Percentiles rank a stretch among this genome's conserved stretches.
phyloP scores from a whole-genome alignment of 2,329 filamentous ascomycete genomes.

The Whalleya microplaca region DNA sequence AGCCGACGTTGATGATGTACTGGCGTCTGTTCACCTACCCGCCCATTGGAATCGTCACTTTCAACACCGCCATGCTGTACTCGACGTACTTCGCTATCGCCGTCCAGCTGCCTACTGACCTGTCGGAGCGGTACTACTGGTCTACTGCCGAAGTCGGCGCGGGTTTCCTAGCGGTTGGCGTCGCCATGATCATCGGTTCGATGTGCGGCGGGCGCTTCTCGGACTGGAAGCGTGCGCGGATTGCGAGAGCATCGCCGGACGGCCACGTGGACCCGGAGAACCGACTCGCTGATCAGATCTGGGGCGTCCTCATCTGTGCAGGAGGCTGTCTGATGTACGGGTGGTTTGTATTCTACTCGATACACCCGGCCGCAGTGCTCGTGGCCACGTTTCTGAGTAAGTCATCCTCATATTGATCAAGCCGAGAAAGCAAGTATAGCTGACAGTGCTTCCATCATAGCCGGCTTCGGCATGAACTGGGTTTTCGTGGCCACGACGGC shows the following conservation, averaged over 20 bases:
- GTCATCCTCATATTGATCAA: too few species aligned
- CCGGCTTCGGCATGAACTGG: constrained; percentile 43
- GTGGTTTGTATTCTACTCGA: constrained; percentile 40
- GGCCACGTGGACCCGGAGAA: constrained; percentile 36
- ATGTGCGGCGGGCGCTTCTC: constrained; percentile 39
- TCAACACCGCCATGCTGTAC: constrained; percentile 41
- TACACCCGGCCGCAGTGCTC: constrained; percentile 37
- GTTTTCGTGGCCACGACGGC: constrained; percentile 47
- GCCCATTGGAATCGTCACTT: constrained; percentile 38
- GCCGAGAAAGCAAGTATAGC: background rate
- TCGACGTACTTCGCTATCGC: constrained; percentile 39
- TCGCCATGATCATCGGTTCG: constrained; percentile 39
- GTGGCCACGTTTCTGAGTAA: constrained; percentile 21
- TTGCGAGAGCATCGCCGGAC: background rate
- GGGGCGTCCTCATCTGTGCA: constrained; percentile 43
- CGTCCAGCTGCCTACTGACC: constrained; percentile 35
- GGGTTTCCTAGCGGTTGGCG: constrained; percentile 40
- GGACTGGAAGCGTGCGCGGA: constrained; percentile 28
- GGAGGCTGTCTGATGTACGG: constrained; percentile 46
- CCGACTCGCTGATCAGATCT: constrained; percentile 44
- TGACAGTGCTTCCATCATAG: constrained; percentile 18
- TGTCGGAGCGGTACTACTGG: constrained; percentile 40
- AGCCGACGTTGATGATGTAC: constrained; percentile 34
- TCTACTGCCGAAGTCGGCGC: constrained; percentile 40
- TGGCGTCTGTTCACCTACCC: constrained; percentile 38